Evolutionary conservation across 192 early-diverging fungal species (phyloP).

Genomic region (Lunasporangiospora selenospora): DNA sequence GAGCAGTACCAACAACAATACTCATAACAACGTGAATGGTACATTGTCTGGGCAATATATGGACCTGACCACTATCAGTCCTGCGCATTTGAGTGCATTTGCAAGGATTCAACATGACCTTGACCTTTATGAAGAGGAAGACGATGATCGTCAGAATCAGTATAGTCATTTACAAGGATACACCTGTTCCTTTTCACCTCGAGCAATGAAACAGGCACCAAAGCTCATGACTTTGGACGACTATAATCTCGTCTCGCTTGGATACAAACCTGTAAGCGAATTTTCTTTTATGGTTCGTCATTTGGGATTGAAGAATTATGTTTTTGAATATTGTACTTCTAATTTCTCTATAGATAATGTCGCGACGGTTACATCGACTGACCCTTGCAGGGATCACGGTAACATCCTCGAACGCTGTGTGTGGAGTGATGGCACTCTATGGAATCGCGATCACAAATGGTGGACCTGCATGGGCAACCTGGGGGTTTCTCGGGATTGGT

Average conservation of each 20-base stretch:
- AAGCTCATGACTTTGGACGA: slow-evolving; percentile 33
- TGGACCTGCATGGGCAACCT: slow-evolving; percentile 35
- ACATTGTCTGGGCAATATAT: no score
- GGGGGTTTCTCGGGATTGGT: slow-evolving; percentile 28
- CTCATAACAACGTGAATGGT: not conserved
- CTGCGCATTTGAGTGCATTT: no score
- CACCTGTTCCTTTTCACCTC: not conserved
- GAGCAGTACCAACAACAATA: not conserved
- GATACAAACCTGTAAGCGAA: slow-evolving; percentile 33
- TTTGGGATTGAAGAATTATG: no score
- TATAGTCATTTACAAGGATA: not conserved
- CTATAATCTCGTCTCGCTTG: slow-evolving; percentile 34
- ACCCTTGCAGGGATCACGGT: slow-evolving; percentile 13
- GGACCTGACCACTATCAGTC: no score
- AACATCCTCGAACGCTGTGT: slow-evolving; percentile 21
- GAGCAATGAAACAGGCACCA: not conserved
- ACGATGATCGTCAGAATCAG: no score
- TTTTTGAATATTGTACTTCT: not conserved
- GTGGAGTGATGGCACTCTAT: slow-evolving; percentile 29
- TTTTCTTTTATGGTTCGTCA: no score
- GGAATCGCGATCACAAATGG: slow-evolving; percentile 27
- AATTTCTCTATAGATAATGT: slow-evolving; percentile 18
- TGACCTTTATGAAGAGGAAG: slow-evolving; percentile 22
- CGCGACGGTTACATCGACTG: slow-evolving; percentile 17
- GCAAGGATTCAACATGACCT: no score